Percentiles rank a stretch among this genome's conserved stretches.
phyloP scores from a whole-genome alignment of 164 flowering plant species.

The Stephania cephalantha region DNA sequence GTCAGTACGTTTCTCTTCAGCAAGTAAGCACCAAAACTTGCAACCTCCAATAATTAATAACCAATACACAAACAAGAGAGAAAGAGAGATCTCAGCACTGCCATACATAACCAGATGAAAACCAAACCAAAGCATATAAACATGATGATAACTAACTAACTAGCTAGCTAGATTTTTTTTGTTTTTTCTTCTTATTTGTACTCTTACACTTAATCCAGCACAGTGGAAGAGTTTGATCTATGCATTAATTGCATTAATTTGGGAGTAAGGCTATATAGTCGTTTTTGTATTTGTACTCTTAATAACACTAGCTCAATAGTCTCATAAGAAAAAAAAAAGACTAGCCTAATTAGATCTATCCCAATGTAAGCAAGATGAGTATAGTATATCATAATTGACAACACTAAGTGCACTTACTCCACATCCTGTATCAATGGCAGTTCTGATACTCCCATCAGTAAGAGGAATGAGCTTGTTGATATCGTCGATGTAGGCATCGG shows the following conservation, averaged over 20 bases:
- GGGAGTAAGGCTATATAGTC: no score
- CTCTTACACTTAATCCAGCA: neutral
- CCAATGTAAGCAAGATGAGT: no score
- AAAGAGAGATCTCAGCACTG: neutral
- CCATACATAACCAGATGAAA: no score
- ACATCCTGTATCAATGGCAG: constrained; percentile 95
- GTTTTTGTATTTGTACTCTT: neutral
- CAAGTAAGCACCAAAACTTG: constrained; percentile 95
- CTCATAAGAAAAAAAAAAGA: neutral
- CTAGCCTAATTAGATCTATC: no score
- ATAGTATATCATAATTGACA: no score
- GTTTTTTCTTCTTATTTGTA: neutral
- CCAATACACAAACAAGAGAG: neutral
- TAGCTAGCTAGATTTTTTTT: neutral
- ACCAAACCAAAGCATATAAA: neutral
- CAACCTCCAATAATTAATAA: constrained; percentile 52
- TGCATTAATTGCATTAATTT: no score
- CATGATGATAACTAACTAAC: neutral
- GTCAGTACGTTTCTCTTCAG: constrained; percentile 69
- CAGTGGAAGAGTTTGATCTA: no score
- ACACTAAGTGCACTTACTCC: constrained; percentile 48
- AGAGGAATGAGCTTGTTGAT: constrained; percentile 70
- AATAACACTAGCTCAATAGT: neutral
- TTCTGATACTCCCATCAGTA: constrained; percentile 62
- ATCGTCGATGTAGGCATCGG: constrained; percentile 93